Evolutionary conservation across 768 basidiomycete species (phyloP), one percentile per base, ranked within the genome.

Genomic region (Tylopilus balloui): DNA sequence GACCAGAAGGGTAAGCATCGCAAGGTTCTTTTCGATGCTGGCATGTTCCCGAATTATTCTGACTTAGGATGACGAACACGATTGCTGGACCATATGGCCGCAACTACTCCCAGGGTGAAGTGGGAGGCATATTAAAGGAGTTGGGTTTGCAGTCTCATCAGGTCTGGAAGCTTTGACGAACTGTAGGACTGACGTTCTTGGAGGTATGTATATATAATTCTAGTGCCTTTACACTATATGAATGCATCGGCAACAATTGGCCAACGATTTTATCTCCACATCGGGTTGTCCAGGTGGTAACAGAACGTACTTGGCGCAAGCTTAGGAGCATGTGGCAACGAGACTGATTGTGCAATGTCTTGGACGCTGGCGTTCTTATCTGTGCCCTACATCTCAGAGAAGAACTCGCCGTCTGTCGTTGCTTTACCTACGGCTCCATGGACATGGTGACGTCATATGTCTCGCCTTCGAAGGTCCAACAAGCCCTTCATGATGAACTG

Each of bases 401-500:
- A 5, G 17, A 35, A 19, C 34, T 19, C 3, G 23, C 23, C 23
- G 38, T 9, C 15, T 8, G 11, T 41, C 23, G 13, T 39, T 24
- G 23, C 21, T 24, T 20, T 20, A 11, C 35, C 35, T 20, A 36
- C 17, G 15, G 28, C 8, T 21, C 21, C 40, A 7, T 28, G 13
- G 12, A 17, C 8, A 17, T n/a, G n/a, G 19, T 10, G 32, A 35
- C 11, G 21, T 67, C 62, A 90, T 53, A 81, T 71, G 54, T 90
- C 88, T 58, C 86, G 81, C 56, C 87, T 76, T 51, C 84, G 76
- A 48, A 92, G 73, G 64, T 91, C 89, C 38, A 92, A 69, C 47
- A 90, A 64, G 9, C 89, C 89, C 57, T 90, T 91, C 87, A 92
- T 90, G 38, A 90, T 73, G 13, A 80, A 70, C 60, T 92, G 90